These are phyloP conservation scores for Xylaria sp. DNA, from an alignment of 2,329 filamentous ascomycete species.

Conservation along the genomic window DNA sequence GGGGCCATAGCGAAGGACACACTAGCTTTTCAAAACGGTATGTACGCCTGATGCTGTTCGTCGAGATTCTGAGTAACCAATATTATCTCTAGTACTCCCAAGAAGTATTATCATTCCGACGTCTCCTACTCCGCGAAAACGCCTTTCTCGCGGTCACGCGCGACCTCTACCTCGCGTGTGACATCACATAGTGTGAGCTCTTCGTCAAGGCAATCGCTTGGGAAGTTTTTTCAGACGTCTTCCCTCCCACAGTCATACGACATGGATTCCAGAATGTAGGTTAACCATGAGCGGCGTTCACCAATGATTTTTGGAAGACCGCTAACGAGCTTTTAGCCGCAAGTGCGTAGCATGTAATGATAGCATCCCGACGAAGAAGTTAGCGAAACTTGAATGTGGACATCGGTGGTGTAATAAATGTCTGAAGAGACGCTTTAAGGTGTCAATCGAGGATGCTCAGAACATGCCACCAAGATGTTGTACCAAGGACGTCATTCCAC, in stretches of 20 bases:
- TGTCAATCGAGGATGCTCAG: slow-evolving; percentile 79
- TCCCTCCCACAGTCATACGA: slow-evolving; percentile 43
- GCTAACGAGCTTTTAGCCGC: slow-evolving; percentile 59
- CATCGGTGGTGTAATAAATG: slow-evolving; percentile 86
- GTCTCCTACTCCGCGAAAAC: slow-evolving; percentile 48
- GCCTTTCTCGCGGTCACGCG: slow-evolving; percentile 50
- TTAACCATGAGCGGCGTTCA: not conserved
- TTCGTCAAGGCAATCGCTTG: slow-evolving; percentile 50
- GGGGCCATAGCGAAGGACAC: slow-evolving; percentile 44
- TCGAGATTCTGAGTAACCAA: slow-evolving; percentile 36
- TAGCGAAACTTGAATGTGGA: slow-evolving; percentile 78
- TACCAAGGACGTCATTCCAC: slow-evolving; percentile 75
- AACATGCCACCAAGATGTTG: slow-evolving; percentile 91
- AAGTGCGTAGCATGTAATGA: slow-evolving; percentile 80
- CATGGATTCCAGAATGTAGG: slow-evolving; percentile 48
- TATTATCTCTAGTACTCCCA: slow-evolving; percentile 39
- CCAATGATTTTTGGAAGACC: slow-evolving; percentile 24
- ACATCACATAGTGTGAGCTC: slow-evolving; percentile 53
- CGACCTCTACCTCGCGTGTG: slow-evolving; percentile 51
- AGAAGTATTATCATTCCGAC: slow-evolving; percentile 51
- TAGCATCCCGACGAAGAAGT: slow-evolving; percentile 70
- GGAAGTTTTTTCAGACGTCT: slow-evolving; percentile 48
- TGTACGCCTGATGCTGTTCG: slow-evolving; percentile 34
- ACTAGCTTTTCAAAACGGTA: slow-evolving; percentile 49
- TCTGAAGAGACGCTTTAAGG: slow-evolving; percentile 77